Percentiles rank a stretch among this genome's conserved stretches.
These are phyloP conservation scores for Leccinum uliginosum DNA, from an alignment of 768 basidiomycete species.

Conservation along the genomic window DNA sequence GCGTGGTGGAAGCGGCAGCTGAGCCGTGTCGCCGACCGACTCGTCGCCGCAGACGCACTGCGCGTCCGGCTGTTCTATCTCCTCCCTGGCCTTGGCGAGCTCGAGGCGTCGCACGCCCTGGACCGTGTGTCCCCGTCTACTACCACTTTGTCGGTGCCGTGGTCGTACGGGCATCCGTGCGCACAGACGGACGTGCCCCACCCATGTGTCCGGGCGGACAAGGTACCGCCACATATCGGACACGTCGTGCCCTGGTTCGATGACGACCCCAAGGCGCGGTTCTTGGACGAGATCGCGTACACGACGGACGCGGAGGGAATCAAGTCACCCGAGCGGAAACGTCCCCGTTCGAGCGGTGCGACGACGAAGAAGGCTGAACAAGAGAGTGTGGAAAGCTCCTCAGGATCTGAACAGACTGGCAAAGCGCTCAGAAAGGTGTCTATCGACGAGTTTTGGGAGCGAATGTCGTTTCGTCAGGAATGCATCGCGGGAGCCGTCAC, in stretches of 20 bases:
- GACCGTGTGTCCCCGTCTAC: constrained; percentile 32
- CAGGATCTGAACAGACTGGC: constrained; percentile 34
- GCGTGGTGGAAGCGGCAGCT: constrained; percentile 90
- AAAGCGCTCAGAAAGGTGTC: constrained; percentile 59
- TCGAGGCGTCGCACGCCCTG: constrained; percentile 62
- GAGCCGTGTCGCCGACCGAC: constrained; percentile 46
- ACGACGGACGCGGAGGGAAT: constrained; percentile 57
- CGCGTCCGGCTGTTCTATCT: constrained; percentile 48
- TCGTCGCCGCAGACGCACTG: constrained; percentile 16
- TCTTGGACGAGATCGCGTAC: constrained; percentile 85
- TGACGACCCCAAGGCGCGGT: constrained; percentile 96
- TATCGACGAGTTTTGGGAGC: constrained; percentile 91
- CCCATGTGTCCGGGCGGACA: constrained; percentile 35
- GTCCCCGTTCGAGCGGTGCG: constrained; percentile 34
- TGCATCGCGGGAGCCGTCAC: constrained; percentile 88
- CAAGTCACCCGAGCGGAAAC: constrained; percentile 60
- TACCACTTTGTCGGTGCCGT: constrained; percentile 30
- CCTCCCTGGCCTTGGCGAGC: constrained; percentile 64
- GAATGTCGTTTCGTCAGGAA: constrained; percentile 95
- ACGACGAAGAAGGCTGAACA: constrained; percentile 3
- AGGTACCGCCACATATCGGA: constrained; percentile 44
- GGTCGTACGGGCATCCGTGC: constrained; percentile 84
- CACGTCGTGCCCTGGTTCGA: constrained; percentile 85
- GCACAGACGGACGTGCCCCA: constrained; percentile 38
- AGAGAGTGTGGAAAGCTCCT: constrained; percentile 20